Evolutionary conservation across 805 yeast genomes (phyloP).

Genomic region (baker's yeast (Saccharomyces cerevisiae)): DNA sequence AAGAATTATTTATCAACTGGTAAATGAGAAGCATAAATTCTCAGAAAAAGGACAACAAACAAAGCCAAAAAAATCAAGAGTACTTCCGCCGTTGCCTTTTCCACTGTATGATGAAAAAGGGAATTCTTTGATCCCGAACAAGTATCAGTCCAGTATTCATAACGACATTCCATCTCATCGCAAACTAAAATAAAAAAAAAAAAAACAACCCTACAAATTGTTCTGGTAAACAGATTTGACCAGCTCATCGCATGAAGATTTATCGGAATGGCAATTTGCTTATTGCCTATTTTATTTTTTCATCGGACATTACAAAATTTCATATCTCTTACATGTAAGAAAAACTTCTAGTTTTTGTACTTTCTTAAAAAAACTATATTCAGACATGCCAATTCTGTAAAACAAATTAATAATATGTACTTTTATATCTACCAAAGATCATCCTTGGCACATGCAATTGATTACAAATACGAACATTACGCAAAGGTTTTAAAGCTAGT

Average conservation of each 20-base stretch:
- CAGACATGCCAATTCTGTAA: not conserved
- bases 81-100: constrained; percentile 7
- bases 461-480: not conserved
- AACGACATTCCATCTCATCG: not conserved
- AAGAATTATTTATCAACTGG: constrained; percentile 16
- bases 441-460: not conserved
- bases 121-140: not conserved
- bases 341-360: not conserved
- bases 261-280: not conserved
- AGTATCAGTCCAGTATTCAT: not conserved
- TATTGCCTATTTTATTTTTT: not conserved
- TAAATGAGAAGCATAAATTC: constrained; percentile 4
- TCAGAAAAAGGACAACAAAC: not conserved
- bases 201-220: not conserved
- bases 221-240: not conserved
- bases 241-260: not conserved
- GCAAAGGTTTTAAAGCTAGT: not conserved
- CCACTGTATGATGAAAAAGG: not conserved
- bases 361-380: not conserved
- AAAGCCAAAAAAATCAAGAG: not conserved
- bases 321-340: not conserved
- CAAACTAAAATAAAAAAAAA: not conserved
- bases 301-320: not conserved
- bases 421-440: not conserved
- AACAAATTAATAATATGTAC: not conserved